Conservation (phyloP, 2,329 filamentous ascomycete species). For the Helicocarpus griseus region DNA sequence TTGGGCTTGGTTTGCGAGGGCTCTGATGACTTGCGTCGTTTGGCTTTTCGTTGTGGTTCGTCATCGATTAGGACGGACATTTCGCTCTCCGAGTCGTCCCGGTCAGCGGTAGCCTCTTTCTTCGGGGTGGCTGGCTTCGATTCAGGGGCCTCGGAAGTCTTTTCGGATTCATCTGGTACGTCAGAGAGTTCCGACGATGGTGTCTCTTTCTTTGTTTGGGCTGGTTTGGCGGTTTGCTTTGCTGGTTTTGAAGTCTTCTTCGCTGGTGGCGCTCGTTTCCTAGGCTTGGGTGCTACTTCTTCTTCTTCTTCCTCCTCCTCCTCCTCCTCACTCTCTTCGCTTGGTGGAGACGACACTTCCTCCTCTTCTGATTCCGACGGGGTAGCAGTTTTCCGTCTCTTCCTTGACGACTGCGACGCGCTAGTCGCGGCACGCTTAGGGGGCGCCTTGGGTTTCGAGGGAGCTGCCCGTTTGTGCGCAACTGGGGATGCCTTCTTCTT, state of each 20-base stretch:
- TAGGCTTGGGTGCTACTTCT: conserved; percentile 7
- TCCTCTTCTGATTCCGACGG: conserved; percentile 18
- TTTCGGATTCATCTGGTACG: conserved; percentile 6
- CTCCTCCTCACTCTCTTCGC: conserved; percentile 18
- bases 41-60: conserved; percentile 39
- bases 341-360: conserved; percentile 5
- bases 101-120: conserved; percentile 33
- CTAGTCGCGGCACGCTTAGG: conserved; percentile 22
- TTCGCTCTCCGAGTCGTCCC: conserved; percentile 50
- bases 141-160: conserved; percentile 9
- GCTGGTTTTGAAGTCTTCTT: conserved; percentile 7
- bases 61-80: conserved; percentile 74
- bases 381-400: conserved; percentile 25
- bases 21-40: conserved; percentile 1
- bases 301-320: conserved; percentile 9
- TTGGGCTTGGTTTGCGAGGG: conserved; percentile 14
- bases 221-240: conserved; percentile 4
- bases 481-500: not conserved
- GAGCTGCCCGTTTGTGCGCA: conserved; percentile 1
- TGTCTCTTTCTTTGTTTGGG: not conserved
- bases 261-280: conserved; percentile 4
- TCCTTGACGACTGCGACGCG: conserved; percentile 18
- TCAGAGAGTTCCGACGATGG: conserved; percentile 10
- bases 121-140: conserved; percentile 10
- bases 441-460: conserved; percentile 13